Evolutionary conservation across 345 rosid genomes (phyloP).

Genomic region (Linum tenue): DNA sequence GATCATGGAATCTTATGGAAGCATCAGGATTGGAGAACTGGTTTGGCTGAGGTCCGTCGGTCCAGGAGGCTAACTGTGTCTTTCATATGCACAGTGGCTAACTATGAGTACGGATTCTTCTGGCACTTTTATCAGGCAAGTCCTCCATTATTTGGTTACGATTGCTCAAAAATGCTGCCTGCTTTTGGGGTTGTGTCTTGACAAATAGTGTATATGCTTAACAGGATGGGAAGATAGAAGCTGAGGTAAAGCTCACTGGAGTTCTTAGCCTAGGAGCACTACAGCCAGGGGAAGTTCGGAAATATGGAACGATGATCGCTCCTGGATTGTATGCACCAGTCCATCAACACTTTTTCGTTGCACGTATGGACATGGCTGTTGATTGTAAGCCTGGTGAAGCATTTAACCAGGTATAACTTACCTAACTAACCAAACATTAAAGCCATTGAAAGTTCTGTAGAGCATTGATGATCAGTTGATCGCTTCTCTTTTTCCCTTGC

Average conservation of each 20-base stretch:
- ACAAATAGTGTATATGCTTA: background rate
- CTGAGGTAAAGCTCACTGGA: slow-evolving; percentile 86
- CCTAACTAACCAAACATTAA: too few species aligned
- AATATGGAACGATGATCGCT: slow-evolving; percentile 83
- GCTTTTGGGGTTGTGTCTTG: background rate
- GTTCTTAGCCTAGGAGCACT: slow-evolving; percentile 87
- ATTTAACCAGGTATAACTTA: slow-evolving; percentile 52
- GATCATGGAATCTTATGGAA: slow-evolving; percentile 91
- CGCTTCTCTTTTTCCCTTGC: background rate
- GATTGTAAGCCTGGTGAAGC: slow-evolving; percentile 88
- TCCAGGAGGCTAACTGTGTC: slow-evolving; percentile 79
- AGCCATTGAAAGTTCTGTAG: background rate
- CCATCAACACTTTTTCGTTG: slow-evolving; percentile 87
- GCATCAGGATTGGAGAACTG: slow-evolving; percentile 98
- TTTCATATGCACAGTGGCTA: slow-evolving; percentile 77
- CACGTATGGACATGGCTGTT: slow-evolving; percentile 91
- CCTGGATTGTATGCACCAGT: slow-evolving; percentile 92
- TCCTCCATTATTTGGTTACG: background rate
- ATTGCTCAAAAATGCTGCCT: background rate
- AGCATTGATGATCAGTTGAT: background rate
- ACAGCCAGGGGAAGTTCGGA: slow-evolving; percentile 80
- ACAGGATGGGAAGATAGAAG: slow-evolving; percentile 92
- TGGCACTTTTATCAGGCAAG: slow-evolving; percentile 94
- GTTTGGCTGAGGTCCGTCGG: slow-evolving; percentile 85
- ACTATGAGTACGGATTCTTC: slow-evolving; percentile 84